Base-by-base conservation (phyloP, 2,329 filamentous ascomycete species). In the Coniochaeta hoffmannii region DNA sequence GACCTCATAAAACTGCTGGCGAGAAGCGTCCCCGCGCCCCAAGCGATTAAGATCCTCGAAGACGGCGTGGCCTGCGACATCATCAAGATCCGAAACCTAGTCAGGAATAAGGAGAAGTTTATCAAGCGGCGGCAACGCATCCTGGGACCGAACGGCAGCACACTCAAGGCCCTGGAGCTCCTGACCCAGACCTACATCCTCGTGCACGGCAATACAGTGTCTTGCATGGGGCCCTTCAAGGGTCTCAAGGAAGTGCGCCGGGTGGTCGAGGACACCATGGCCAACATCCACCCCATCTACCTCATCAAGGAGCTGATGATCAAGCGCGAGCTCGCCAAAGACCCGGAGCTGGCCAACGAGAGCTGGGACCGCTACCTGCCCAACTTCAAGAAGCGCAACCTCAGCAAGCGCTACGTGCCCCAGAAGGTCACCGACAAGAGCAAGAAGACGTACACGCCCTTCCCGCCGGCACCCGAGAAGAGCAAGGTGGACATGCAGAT, bases 401-500 rank as follows among this genome's bases (percentile, higher is more conserved):
- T 97, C 61, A 91, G 84, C 75, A 92, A 91, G 76, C 82, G 94
- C 62, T 83, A 84, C 62, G 84, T 86, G 64, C 95, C 94, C 0
- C 83, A 83, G 78, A 90, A 89, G 66, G 86, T 99, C 68, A 90
- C 83, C 54, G 92, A 99, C 78, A 99, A 99, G 81, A 73, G 78
- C 68, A 96, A 93, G 82, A 97, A 96, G 81, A 73, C 79, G 12
- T 99, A 97, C 78, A 99, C 95, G 61, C 93, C 94, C 10, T 99
- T 99, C 85, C 94, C 94, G 51, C 94, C 94, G 7, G 83, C 91
- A 44, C 91, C 92, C 62, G 93, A 99, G 80, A 96, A 96, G 89
- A 97, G 92, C 83, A 99, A 97, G 83, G 83, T 99, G 64, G 94
- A 99, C 73, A 75, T 91, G 72, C 93, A 99, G 80, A 96, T 99